Evolutionary conservation across 2,329 filamentous ascomycete species (phyloP), one percentile per base, ranked within the genome.

Genomic region (Paraphaeosphaeria sporulosa): DNA sequence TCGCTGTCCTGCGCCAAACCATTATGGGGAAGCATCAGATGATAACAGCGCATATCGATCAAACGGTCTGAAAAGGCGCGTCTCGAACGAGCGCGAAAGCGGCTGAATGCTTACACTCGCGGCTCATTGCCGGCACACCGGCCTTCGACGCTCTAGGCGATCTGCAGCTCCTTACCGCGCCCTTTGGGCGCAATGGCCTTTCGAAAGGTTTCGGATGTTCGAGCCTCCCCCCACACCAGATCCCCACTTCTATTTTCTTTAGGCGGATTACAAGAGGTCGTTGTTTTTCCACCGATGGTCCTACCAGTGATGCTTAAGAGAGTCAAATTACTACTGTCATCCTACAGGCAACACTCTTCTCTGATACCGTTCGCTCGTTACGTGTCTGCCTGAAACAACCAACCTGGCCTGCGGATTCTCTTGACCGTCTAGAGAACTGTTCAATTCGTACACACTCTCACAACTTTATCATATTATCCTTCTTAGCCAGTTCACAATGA

Each of bases 161-260:
- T 74, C 71, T 66, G 62, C 70, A 66, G 67, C 68, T 70, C 57
- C 68, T 66, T 73, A 64, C 66, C 62, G 70, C 64, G 69, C 70
- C 71, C 71, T 65, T 72, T 76, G 71, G 71, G 72, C 72, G 72
- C 73, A 74, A 73, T 72, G 72, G 68, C 71, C 70, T 68, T 70
- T 71, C 62, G 61, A 66, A 74, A 72, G 71, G 73, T 70, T 69
- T 70, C 74, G 74, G 72, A 71, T 74, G 75, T 74, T 76, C 71
- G 59, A 75, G 65, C 64, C 58, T 66, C 60, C 64, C 57, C 53
- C 65, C 65, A 69, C 64, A 43, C 36, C 38, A 43, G 17, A 53
- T 64, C 58, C 63, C 71, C 65, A 71, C 66, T 58, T 52, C 62
- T 64, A 55, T 50, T 50, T 65, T 64, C 36, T 69, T 70, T 67